phyloP scores from a whole-genome alignment of 1,139 yeast species.

The Protomyces inundatus region DNA sequence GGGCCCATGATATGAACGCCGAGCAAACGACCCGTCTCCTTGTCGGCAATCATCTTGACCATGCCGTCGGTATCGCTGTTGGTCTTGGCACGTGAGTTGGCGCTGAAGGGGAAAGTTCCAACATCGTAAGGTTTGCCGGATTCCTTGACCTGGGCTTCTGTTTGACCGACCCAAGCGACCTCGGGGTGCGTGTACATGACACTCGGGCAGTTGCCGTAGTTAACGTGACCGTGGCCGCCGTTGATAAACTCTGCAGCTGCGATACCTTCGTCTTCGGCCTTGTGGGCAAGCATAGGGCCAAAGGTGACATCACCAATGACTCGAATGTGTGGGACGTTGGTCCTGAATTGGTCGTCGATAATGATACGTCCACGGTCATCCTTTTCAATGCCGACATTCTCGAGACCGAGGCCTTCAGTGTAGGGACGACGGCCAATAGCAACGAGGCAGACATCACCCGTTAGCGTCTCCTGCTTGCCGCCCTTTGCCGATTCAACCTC shows the following conservation, averaged over 20 bases:
- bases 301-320: constrained; percentile 97
- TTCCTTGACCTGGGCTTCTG: constrained; percentile 90
- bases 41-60: constrained; percentile 91
- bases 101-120: constrained; percentile 97
- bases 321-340: constrained; percentile 88
- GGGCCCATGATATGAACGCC: constrained; percentile 98
- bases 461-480: constrained; percentile 72
- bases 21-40: constrained; percentile 91
- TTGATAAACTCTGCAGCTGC: constrained; percentile 96
- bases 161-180: constrained; percentile 98
- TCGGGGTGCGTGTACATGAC: constrained; percentile 99
- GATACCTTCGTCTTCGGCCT: constrained; percentile 99
- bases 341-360: constrained; percentile 87
- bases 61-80: constrained; percentile 95
- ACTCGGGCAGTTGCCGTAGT: constrained; percentile 94
- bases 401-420: constrained; percentile 84
- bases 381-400: constrained; percentile 78
- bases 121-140: constrained; percentile 87
- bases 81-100: constrained; percentile 99
- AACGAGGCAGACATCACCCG: constrained; percentile 88
- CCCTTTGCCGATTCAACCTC: constrained; percentile 85
- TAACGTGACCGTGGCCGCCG: constrained; percentile 94
- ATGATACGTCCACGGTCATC: constrained; percentile 91
- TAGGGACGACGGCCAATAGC: constrained; percentile 99
- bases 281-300: constrained; percentile 99